Percentiles rank a stretch among this genome's conserved stretches.
Evolutionary conservation across 1,284 basidiomycete genomes (phyloP).

Genomic region (Ustilago loliicola): DNA sequence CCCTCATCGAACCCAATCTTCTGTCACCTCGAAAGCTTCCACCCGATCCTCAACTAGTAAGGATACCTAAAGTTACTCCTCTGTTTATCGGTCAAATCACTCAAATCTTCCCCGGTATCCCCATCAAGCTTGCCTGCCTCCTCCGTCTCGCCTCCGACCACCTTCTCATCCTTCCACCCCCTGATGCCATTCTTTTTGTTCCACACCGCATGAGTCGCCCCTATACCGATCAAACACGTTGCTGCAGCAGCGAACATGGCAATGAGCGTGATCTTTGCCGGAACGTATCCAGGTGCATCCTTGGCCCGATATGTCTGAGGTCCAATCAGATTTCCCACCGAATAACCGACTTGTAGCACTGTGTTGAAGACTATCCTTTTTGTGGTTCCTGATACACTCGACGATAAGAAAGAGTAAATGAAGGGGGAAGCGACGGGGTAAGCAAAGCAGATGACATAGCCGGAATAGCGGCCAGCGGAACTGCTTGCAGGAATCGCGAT

Average conservation of each 20-base stretch:
- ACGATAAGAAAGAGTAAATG: constrained; percentile 51
- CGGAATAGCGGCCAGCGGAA: constrained; percentile 37
- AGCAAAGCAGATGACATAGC: constrained; percentile 33
- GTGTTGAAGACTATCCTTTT: constrained; percentile 66
- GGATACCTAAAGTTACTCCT: constrained; percentile 66
- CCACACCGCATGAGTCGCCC: constrained; percentile 56
- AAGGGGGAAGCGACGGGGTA: constrained; percentile 46
- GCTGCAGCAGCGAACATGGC: constrained; percentile 62
- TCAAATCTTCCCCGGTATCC: constrained; percentile 55
- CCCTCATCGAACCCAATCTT: neutral
- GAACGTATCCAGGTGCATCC: constrained; percentile 57
- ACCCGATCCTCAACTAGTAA: constrained; percentile 38
- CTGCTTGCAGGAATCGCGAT: constrained; percentile 38
- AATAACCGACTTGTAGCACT: constrained; percentile 61
- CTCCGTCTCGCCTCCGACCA: neutral
- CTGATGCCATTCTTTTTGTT: constrained; percentile 47
- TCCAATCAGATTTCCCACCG: constrained; percentile 62
- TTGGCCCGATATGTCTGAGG: constrained; percentile 61
- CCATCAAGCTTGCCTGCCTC: constrained; percentile 1
- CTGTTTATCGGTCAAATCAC: constrained; percentile 68
- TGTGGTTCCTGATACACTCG: constrained; percentile 59
- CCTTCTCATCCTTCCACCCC: constrained; percentile 4
- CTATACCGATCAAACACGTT: constrained; percentile 38
- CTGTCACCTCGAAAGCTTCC: constrained; percentile 5
- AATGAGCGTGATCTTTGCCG: constrained; percentile 65